These are phyloP conservation scores for Rhododendron molle DNA, from an alignment of 148 eudicot species.

Conservation along the genomic window DNA sequence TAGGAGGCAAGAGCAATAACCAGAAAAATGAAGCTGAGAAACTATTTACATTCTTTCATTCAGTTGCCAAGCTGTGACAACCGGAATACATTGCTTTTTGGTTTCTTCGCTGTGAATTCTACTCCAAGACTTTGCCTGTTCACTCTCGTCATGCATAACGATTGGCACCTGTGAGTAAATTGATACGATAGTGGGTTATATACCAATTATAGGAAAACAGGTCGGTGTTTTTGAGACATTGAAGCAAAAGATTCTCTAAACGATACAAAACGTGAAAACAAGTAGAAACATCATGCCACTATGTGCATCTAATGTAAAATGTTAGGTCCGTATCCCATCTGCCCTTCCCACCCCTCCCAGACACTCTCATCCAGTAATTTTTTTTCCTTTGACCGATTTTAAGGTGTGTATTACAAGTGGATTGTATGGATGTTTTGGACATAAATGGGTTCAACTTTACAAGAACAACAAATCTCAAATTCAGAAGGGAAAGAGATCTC, in stretches of 20 bases:
- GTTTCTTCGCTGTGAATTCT: conserved; percentile 84
- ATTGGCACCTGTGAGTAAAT: conserved; percentile 71
- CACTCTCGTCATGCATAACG: conserved; percentile 73
- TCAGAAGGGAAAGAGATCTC: background rate
- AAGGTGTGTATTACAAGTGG: background rate
- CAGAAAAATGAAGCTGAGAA: conserved; percentile 1
- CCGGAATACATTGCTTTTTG: conserved; percentile 78
- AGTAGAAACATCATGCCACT: background rate
- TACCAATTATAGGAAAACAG: background rate
- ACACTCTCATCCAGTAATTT: background rate
- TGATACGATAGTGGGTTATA: background rate
- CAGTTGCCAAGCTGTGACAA: conserved; percentile 91
- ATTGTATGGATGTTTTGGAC: background rate
- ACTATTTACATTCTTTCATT: conserved; percentile 89
- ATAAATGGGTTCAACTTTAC: background rate
- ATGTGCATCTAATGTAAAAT: background rate
- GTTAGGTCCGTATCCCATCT: background rate
- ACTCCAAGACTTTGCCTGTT: conserved; percentile 84
- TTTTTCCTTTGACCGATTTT: background rate
- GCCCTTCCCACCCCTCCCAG: background rate
- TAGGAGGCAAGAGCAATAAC: conserved; percentile 4
- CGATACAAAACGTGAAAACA: background rate
- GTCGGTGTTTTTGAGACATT: background rate
- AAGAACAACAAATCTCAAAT: background rate
- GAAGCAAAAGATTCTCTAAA: background rate